Percentiles rank a stretch among this genome's conserved stretches.
Conservation (phyloP, 768 basidiomycete species). For the Trametes sanguinea region DNA sequence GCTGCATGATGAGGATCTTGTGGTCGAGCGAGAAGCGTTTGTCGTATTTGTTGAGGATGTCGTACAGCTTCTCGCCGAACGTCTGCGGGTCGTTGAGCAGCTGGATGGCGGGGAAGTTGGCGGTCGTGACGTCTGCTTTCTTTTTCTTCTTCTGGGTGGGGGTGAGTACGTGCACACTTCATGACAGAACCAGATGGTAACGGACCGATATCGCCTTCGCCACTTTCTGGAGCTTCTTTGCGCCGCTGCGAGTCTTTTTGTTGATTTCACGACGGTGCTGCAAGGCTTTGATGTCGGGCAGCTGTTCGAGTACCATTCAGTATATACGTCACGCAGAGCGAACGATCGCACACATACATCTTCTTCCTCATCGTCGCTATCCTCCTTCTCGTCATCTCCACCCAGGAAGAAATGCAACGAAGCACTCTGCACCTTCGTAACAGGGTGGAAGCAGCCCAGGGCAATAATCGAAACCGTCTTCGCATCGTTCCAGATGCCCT, state of each 20-base stretch:
- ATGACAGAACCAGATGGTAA: not conserved
- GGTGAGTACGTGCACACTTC: not conserved
- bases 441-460: slow-evolving; percentile 90
- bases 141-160: slow-evolving; percentile 37
- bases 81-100: slow-evolving; percentile 94
- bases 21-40: slow-evolving; percentile 96
- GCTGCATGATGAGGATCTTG: slow-evolving; percentile 96
- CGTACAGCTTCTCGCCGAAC: slow-evolving; percentile 92
- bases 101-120: slow-evolving; percentile 92
- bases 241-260: slow-evolving; percentile 85
- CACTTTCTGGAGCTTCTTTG: slow-evolving; percentile 76
- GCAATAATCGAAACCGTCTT: slow-evolving; percentile 93
- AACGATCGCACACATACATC: slow-evolving; percentile 11
- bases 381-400: slow-evolving; percentile 72
- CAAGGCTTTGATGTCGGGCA: slow-evolving; percentile 68
- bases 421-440: slow-evolving; percentile 91
- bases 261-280: slow-evolving; percentile 90
- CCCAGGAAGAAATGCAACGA: slow-evolving; percentile 98
- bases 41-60: slow-evolving; percentile 80
- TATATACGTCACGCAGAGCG: not conserved
- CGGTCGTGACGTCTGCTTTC: slow-evolving; percentile 32
- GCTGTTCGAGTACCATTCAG: slow-evolving; percentile 36
- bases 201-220: slow-evolving; percentile 71
- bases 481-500: slow-evolving; percentile 88
- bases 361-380: slow-evolving; percentile 72